Conservation (phyloP, 768 basidiomycete genomes). For the Leccinum arenicola region DNA sequence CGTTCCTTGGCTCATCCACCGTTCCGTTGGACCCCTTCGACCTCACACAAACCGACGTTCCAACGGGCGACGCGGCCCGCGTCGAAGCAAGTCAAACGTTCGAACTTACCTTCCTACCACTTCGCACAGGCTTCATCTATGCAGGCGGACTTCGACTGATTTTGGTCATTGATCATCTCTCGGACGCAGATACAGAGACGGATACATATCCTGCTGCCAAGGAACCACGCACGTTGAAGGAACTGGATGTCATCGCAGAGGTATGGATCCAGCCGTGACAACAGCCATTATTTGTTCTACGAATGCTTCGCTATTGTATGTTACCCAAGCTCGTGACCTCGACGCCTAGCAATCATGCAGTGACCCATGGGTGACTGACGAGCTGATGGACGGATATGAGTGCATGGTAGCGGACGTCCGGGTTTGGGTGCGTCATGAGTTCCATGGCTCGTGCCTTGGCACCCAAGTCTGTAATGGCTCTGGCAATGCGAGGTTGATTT, state of each 20-base stretch:
- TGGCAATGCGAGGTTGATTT: constrained; percentile 28
- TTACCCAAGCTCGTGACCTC: neutral
- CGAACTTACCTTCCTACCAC: constrained; percentile 58
- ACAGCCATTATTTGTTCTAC: constrained; percentile 12
- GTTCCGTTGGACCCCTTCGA: constrained; percentile 45
- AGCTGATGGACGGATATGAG: constrained; percentile 87
- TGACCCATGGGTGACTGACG: constrained; percentile 85
- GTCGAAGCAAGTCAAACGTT: constrained; percentile 53
- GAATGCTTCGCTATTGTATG: constrained; percentile 1
- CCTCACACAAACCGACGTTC: constrained; percentile 20
- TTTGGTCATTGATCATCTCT: constrained; percentile 53
- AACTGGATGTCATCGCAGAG: constrained; percentile 72
- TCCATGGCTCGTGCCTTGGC: constrained; percentile 89
- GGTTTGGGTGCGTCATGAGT: constrained; percentile 84
- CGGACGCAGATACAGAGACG: constrained; percentile 35
- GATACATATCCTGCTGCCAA: constrained; percentile 23
- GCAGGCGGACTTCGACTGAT: constrained; percentile 74
- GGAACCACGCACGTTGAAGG: constrained; percentile 54
- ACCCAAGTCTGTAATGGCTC: constrained; percentile 77
- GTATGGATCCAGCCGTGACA: constrained; percentile 53
- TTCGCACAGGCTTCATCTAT: constrained; percentile 56
- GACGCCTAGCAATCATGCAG: constrained; percentile 26
- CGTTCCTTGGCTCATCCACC: constrained; percentile 52
- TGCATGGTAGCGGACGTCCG: constrained; percentile 91
- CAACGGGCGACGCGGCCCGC: constrained; percentile 22